Percentiles rank a stretch among this genome's conserved stretches.
These are phyloP conservation scores for Aphanomyces cochlioides DNA, from an alignment of 352 stramenopile species.

Conservation along the genomic window DNA sequence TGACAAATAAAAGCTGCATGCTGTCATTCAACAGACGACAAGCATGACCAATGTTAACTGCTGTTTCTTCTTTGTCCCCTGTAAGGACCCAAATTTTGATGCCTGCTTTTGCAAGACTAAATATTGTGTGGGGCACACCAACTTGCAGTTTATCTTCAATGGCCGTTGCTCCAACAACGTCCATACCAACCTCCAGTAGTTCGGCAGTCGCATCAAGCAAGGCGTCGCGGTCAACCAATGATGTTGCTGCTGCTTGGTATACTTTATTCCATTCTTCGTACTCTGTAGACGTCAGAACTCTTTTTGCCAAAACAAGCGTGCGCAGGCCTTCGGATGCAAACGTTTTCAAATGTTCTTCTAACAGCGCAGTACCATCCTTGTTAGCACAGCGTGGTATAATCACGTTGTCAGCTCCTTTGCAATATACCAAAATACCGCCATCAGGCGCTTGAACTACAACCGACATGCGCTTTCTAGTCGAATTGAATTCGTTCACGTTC, in stretches of 20 bases:
- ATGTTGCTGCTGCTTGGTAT: slow-evolving; percentile 59
- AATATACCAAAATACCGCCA: slow-evolving; percentile 50
- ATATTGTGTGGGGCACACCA: slow-evolving; percentile 84
- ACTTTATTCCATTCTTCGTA: slow-evolving; percentile 60
- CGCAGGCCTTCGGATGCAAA: slow-evolving; percentile 86
- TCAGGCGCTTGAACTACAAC: slow-evolving; percentile 70
- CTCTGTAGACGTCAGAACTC: slow-evolving; percentile 51
- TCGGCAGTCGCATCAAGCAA: slow-evolving; percentile 55
- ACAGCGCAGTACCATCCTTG: slow-evolving; percentile 38
- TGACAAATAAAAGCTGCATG: slow-evolving; percentile 12
- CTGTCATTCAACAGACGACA: slow-evolving; percentile 60
- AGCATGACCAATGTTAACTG: slow-evolving; percentile 89
- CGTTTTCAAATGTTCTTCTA: slow-evolving; percentile 55
- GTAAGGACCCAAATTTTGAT: slow-evolving; percentile 94
- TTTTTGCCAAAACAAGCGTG: slow-evolving; percentile 71
- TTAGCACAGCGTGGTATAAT: slow-evolving; percentile 73
- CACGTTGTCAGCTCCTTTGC: slow-evolving; percentile 83
- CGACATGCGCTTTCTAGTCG: slow-evolving; percentile 91
- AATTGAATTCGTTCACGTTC: slow-evolving; percentile 85
- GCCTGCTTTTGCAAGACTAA: slow-evolving; percentile 75
- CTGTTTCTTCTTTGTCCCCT: slow-evolving; percentile 92
- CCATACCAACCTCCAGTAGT: slow-evolving; percentile 63
- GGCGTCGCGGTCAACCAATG: slow-evolving; percentile 53
- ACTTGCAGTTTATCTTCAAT: slow-evolving; percentile 93
- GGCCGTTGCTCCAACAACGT: slow-evolving; percentile 84